These are phyloP conservation scores for Lolium rigidum DNA, from an alignment of 176 grass and related monocot species.

Conservation along the genomic window DNA sequence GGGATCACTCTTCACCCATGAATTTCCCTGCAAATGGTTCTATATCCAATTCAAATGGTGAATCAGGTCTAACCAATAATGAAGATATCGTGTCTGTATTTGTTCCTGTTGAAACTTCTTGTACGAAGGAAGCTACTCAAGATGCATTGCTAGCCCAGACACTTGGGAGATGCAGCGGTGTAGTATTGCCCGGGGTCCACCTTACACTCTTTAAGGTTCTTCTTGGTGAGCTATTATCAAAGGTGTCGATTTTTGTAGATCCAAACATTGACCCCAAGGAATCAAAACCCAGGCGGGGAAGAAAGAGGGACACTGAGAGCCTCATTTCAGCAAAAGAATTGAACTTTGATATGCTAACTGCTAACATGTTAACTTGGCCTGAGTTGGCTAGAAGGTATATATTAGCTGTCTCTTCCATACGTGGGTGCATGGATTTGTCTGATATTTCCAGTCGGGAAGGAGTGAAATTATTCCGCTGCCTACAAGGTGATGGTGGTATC, in stretches of 20 bases:
- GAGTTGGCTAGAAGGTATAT: slow-evolving; percentile 95
- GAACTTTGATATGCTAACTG: slow-evolving; percentile 77
- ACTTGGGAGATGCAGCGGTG: slow-evolving; percentile 79
- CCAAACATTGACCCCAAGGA: slow-evolving; percentile 82
- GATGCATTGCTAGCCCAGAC: slow-evolving; percentile 69
- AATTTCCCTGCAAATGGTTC: slow-evolving; percentile 59
- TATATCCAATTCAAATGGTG: slow-evolving; percentile 60
- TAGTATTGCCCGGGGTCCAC: slow-evolving; percentile 73
- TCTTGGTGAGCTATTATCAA: slow-evolving; percentile 73
- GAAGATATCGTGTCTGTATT: slow-evolving; percentile 57
- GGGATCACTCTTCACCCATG: slow-evolving; percentile 49
- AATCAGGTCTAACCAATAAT: slow-evolving; percentile 55
- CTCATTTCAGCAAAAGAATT: slow-evolving; percentile 65
- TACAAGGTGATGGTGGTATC: slow-evolving; percentile 91
- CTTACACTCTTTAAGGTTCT: slow-evolving; percentile 83
- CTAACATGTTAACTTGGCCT: slow-evolving; percentile 94
- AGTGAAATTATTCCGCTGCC: slow-evolving; percentile 88
- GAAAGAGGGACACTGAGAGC: slow-evolving; percentile 83
- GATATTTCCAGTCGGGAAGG: slow-evolving; percentile 91
- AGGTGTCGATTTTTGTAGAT: slow-evolving; percentile 83
- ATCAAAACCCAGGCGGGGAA: slow-evolving; percentile 89
- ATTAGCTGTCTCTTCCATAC: slow-evolving; percentile 72
- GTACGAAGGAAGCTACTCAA: slow-evolving; percentile 63
- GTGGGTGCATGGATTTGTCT: slow-evolving; percentile 77
- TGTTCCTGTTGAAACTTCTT: slow-evolving; percentile 80